Conservation (phyloP, 2,329 filamentous ascomycete species). For the Tolypocladium tundrense region DNA sequence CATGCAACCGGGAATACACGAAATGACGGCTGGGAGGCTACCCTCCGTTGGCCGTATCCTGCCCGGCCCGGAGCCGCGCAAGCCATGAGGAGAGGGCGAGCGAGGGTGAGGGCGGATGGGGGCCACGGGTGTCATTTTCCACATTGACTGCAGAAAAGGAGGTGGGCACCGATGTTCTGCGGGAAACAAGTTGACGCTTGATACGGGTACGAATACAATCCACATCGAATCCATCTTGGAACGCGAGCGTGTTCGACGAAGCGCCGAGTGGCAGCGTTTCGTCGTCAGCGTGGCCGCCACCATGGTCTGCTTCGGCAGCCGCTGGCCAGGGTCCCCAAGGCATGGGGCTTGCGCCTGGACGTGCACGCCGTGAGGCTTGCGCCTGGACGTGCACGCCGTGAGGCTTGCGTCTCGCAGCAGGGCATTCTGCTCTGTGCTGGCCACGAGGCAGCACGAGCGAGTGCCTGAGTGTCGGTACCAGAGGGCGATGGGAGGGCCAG, state of each 20-base stretch:
- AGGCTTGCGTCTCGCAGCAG: not conserved
- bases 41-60: not conserved
- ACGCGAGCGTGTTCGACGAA: slow-evolving; percentile 4
- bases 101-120: not conserved
- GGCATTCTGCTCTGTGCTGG: not conserved
- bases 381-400: too few species aligned
- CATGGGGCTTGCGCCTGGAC: too few species aligned
- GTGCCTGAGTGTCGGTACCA: not conserved
- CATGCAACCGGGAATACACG: not conserved
- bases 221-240: not conserved
- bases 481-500: not conserved
- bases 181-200: not conserved
- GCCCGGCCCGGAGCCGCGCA: not conserved
- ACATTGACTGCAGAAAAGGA: not conserved
- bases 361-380: not conserved
- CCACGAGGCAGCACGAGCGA: not conserved
- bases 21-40: not conserved
- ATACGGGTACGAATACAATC: not conserved
- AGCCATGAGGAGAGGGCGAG: not conserved
- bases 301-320: not conserved
- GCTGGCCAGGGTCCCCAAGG: not conserved
- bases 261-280: slow-evolving; percentile 2
- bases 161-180: not conserved
- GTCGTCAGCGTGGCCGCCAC: not conserved
- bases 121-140: not conserved